Evolutionary conservation across 371 early-diverging fungal genomes (phyloP), one percentile per base, ranked within the genome.

Genomic region (Syncephalastrum monosporum): DNA sequence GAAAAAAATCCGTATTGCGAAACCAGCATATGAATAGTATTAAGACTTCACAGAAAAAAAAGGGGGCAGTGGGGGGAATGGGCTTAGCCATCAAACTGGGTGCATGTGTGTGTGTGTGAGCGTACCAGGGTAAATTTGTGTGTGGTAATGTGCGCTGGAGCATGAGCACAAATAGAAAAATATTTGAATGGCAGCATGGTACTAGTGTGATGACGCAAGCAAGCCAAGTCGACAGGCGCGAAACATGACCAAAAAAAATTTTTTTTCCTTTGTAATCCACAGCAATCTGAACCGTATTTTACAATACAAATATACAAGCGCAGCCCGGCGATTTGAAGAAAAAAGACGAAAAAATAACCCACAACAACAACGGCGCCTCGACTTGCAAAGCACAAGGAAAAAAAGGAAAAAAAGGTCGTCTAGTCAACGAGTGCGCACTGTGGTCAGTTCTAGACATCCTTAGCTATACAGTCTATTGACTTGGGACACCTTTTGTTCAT

Each of bases 361-460:
- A 52, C 38, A 52, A 52, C 38, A 52, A 52, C 38, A 33, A 41
- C 38, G 43, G 29, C 17, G 21, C 53, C 50, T 42, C 53, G 38
- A 42, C 53, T 42, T 52, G 38, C 53, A 52, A 43, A 52, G 53
- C 43, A 52, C 50, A 50, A 27, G 21, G 52, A 59, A 53, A 52
- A 59, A 52, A 51, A 58, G 23, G 51, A 42, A 45, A 50, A 50
- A 50, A 50, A 50, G 46, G 58, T 47, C 38, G 38, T 33, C 38
- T 33, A 33, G 38, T 33, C 38, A 33, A 33, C 38, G 38, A 49
- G 58, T 51, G 51, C 44, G 38, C 51, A 42, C 45, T 57, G 51
- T 57, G 50, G 58, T 57, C 58, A 57, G 58, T 57, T 50, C 49
- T 43, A 23, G 23, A 53, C 24, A 46, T 50, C 50, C 29, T 55